phyloP scores from a whole-genome alignment of 2,329 filamentous ascomycete species.

The Penicillium sp. region DNA sequence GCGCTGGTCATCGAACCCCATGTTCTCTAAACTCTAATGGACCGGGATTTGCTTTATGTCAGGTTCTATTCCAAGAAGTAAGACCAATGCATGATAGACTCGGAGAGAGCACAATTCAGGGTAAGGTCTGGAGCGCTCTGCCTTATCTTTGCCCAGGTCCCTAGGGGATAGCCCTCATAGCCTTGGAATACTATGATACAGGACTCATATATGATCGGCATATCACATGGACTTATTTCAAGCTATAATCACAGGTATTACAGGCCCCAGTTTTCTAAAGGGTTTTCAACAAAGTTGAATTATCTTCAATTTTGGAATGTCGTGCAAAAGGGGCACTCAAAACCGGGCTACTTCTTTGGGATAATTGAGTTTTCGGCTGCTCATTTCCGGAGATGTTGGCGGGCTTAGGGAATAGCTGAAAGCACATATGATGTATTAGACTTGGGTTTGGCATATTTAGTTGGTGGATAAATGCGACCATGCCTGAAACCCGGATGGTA shows the following conservation, averaged over 20 bases:
- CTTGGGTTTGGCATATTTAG: not conserved
- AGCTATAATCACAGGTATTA: not conserved
- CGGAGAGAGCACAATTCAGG: not conserved
- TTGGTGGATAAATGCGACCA: not conserved
- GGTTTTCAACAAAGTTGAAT: not conserved
- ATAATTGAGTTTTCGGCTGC: not conserved
- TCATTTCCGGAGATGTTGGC: not conserved
- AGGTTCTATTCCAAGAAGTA: not conserved
- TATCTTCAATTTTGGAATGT: not conserved
- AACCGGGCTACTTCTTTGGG: not conserved
- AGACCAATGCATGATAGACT: not conserved
- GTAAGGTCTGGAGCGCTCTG: not conserved
- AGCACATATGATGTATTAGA: not conserved
- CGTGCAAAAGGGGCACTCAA: not conserved
- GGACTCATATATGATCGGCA: not conserved
- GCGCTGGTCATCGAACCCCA: too few relatives aligned
- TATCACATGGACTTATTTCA: not conserved
- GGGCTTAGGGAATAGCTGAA: not conserved
- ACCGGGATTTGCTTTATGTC: not conserved
- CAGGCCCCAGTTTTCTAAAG: not conserved
- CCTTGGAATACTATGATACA: not conserved
- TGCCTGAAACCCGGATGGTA: not conserved
- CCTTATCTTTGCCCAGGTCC: too few relatives aligned
- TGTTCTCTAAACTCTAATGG: not conserved
- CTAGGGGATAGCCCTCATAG: too few relatives aligned